Percentiles rank a stretch among this genome's conserved stretches.
These are phyloP conservation scores for Obelidium mucronatum DNA, from an alignment of 192 early-diverging fungal genomes.

Conservation along the genomic window DNA sequence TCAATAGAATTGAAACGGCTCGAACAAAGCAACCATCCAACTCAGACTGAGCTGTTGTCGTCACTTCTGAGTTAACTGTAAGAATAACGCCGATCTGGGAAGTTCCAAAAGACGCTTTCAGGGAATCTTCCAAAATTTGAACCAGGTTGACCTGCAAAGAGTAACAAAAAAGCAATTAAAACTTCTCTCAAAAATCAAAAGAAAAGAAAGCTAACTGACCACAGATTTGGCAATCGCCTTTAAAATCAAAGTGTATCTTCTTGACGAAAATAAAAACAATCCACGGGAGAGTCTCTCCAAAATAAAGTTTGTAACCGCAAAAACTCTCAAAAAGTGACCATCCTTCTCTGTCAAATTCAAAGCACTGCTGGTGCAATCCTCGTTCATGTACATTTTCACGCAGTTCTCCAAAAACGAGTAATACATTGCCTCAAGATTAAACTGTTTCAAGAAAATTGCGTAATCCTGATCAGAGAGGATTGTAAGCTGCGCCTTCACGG, in stretches of 20 bases:
- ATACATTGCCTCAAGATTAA: slow-evolving; percentile 42
- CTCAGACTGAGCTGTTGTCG: slow-evolving; percentile 36
- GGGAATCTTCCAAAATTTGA: slow-evolving; percentile 19
- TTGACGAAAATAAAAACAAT: slow-evolving; percentile 28
- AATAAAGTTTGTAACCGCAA: slow-evolving; percentile 38
- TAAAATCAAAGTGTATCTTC: slow-evolving; percentile 17
- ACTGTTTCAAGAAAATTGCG: slow-evolving; percentile 38
- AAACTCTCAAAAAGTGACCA: slow-evolving; percentile 11
- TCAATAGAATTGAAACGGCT: slow-evolving; percentile 30
- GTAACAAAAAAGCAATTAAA: neutral
- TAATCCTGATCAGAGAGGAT: slow-evolving; percentile 47
- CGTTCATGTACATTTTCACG: neutral
- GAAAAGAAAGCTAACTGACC: no score
- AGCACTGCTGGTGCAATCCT: no score
- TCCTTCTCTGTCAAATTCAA: neutral
- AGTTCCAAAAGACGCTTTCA: slow-evolving; percentile 3
- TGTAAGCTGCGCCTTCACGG: slow-evolving; percentile 7
- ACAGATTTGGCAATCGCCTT: slow-evolving; percentile 25
- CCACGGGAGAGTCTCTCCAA: slow-evolving; percentile 23
- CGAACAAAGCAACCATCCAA: slow-evolving; percentile 36
- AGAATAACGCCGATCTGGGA: slow-evolving; percentile 3
- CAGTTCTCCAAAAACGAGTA: slow-evolving; percentile 25
- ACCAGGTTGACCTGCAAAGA: slow-evolving; percentile 3
- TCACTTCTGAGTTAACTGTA: neutral
- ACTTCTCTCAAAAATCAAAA: no score